Evolutionary conservation across 257 asterid genomes (phyloP).

Genomic region (Rhazya stricta): DNA sequence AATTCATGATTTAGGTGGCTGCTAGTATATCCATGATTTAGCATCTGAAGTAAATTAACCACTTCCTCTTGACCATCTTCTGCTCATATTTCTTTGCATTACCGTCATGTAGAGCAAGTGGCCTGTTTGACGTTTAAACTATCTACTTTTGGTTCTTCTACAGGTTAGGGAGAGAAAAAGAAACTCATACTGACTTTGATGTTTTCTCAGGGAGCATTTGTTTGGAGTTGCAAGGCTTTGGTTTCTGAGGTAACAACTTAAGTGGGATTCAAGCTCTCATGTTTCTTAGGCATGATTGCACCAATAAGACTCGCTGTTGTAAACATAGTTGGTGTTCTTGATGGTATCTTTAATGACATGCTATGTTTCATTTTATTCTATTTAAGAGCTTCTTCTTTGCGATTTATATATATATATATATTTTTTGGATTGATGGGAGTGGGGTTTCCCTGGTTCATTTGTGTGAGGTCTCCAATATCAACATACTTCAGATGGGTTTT

Average conservation of each 20-base stretch:
- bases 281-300: slow-evolving; percentile 5
- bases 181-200: slow-evolving; percentile 3
- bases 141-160: background rate
- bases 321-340: background rate
- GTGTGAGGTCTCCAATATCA: background rate
- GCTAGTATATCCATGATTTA: no score
- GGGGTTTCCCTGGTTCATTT: background rate
- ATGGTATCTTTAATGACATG: background rate
- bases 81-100: background rate
- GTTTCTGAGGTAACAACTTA: slow-evolving; percentile 71
- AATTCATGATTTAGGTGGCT: no score
- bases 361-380: background rate
- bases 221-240: slow-evolving; percentile 95
- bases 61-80: background rate
- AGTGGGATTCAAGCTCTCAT: background rate
- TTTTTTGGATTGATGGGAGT: background rate
- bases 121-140: background rate
- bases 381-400: background rate
- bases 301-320: background rate
- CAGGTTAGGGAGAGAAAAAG: background rate
- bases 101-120: background rate
- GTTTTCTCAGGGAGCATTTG: slow-evolving; percentile 72
- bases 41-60: background rate
- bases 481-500: background rate
- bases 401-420: no score